Conservation (phyloP, 2,329 filamentous ascomycete species). For the Acrocalymma vagum region DNA sequence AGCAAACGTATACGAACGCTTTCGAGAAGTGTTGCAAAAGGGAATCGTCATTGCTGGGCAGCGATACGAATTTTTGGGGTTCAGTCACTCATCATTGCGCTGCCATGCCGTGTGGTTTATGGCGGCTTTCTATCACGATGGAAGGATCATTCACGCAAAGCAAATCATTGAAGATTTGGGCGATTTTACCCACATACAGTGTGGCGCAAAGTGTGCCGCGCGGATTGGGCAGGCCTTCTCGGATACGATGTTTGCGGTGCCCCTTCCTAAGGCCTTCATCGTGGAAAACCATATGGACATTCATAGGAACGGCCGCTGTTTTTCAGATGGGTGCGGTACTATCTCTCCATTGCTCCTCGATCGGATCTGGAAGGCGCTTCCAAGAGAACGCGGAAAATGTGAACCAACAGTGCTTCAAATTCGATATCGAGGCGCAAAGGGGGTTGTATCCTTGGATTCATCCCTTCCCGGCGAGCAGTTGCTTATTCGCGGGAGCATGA, state of each 20-base stretch:
- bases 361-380: slow-evolving; percentile 67
- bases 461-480: slow-evolving; percentile 66
- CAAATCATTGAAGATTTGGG: slow-evolving; percentile 61
- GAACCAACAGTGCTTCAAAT: slow-evolving; percentile 68
- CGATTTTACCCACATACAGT: slow-evolving; percentile 57
- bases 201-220: slow-evolving; percentile 66
- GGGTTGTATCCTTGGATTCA: slow-evolving; percentile 65
- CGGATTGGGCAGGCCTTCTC: slow-evolving; percentile 76
- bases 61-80: slow-evolving; percentile 41
- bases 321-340: slow-evolving; percentile 83
- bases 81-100: slow-evolving; percentile 42
- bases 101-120: slow-evolving; percentile 44
- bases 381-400: slow-evolving; percentile 44
- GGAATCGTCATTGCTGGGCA: slow-evolving; percentile 59
- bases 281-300: slow-evolving; percentile 60
- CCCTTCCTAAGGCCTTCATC: slow-evolving; percentile 53
- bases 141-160: slow-evolving; percentile 56
- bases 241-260: slow-evolving; percentile 76
- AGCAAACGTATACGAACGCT: slow-evolving; percentile 52
- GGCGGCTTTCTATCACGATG: slow-evolving; percentile 34
- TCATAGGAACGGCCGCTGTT: slow-evolving; percentile 65
- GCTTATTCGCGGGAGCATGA: slow-evolving; percentile 76
- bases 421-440: slow-evolving; percentile 77
- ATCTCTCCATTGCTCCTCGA: slow-evolving; percentile 69
- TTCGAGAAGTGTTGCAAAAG: slow-evolving; percentile 65